These are phyloP conservation scores for Meyerozyma sp. DNA, from an alignment of 1,139 yeast genomes.

Conservation along the genomic window DNA sequence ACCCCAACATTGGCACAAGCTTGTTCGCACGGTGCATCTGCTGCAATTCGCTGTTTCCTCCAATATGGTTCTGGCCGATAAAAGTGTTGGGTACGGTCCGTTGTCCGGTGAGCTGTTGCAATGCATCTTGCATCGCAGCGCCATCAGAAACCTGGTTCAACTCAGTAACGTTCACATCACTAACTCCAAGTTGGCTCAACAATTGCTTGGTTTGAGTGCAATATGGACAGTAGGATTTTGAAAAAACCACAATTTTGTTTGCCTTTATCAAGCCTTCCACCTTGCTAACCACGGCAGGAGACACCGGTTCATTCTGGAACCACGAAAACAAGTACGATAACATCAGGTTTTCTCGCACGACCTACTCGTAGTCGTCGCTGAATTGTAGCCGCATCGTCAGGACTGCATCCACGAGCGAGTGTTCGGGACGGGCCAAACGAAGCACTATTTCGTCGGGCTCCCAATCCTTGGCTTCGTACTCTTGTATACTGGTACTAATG, in stretches of 20 bases:
- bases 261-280: slow-evolving; percentile 13
- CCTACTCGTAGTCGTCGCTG: slow-evolving; percentile 23
- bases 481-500: slow-evolving; percentile 20
- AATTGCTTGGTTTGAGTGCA: slow-evolving; percentile 20
- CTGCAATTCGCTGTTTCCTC: slow-evolving; percentile 14
- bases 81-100: slow-evolving; percentile 15
- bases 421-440: slow-evolving; percentile 13
- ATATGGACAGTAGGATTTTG: slow-evolving; percentile 27
- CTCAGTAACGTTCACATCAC: slow-evolving; percentile 17
- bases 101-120: slow-evolving; percentile 13
- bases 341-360: not conserved
- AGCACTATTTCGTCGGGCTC: slow-evolving; percentile 34
- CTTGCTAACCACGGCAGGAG: slow-evolving; percentile 14
- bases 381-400: slow-evolving; percentile 23
- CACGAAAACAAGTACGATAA: not conserved
- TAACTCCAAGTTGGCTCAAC: slow-evolving; percentile 10
- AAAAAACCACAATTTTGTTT: slow-evolving; percentile 18
- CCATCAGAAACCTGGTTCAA: slow-evolving; percentile 18
- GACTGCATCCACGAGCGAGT: slow-evolving; percentile 19
- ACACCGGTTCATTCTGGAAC: slow-evolving; percentile 6
- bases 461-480: slow-evolving; percentile 37
- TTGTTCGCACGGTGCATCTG: slow-evolving; percentile 9
- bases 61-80: slow-evolving; percentile 15
- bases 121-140: slow-evolving; percentile 9
- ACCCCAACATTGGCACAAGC: slow-evolving; percentile 11